Evolutionary conservation across 179 eudicot genomes (phyloP).

Genomic region (Nepenthes alata): DNA sequence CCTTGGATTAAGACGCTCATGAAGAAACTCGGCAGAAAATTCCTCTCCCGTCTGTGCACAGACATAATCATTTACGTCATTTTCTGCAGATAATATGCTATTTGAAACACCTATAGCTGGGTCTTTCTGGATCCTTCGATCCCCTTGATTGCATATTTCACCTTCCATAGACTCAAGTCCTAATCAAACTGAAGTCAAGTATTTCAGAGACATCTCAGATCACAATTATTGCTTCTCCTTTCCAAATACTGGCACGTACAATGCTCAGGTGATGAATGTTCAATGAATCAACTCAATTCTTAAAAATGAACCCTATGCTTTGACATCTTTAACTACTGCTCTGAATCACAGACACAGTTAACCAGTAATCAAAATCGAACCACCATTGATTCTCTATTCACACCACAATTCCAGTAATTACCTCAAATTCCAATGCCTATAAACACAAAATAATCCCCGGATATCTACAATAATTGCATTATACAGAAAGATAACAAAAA

Average conservation of each 20-base stretch:
- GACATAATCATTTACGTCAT: conserved; percentile 31
- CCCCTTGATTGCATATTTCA: conserved; percentile 26
- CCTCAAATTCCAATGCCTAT: not conserved
- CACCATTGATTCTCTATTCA: conserved; percentile 6
- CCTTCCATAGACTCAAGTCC: conserved; percentile 36
- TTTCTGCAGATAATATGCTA: conserved; percentile 18
- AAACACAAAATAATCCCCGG: conserved; percentile 4
- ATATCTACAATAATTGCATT: not conserved
- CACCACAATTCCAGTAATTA: conserved; percentile 4
- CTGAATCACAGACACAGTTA: conserved; percentile 1
- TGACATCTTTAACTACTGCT: not conserved
- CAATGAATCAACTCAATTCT: conserved; percentile 9
- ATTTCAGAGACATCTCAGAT: too few species aligned
- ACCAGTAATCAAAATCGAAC: conserved; percentile 2
- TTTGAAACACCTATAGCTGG: conserved; percentile 16
- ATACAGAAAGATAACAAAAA: not conserved
- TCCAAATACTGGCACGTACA: too few species aligned
- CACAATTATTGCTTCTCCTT: too few species aligned
- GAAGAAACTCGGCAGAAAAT: conserved; percentile 66
- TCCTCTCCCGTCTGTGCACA: conserved; percentile 88
- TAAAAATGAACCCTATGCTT: conserved; percentile 1
- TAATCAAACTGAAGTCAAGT: not conserved
- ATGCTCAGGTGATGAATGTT: too few species aligned
- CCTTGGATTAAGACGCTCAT: conserved; percentile 45
- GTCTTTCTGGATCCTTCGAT: conserved; percentile 19